Percentiles rank a stretch among this genome's conserved stretches.
These are phyloP conservation scores for Colletotrichum somersetense DNA, from an alignment of 2,329 filamentous ascomycete genomes.

Conservation along the genomic window DNA sequence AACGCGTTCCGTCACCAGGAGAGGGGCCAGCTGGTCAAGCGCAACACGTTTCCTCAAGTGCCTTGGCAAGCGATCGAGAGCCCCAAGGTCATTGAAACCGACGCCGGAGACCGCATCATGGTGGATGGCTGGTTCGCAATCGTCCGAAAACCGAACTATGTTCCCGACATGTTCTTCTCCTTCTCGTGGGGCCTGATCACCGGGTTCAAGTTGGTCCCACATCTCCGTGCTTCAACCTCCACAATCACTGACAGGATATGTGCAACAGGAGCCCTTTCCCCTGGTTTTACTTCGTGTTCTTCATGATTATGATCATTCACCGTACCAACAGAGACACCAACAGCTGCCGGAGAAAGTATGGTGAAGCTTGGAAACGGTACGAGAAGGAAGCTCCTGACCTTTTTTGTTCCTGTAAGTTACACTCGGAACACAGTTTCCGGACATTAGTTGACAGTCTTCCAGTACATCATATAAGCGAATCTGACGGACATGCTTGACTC, in stretches of 20 bases:
- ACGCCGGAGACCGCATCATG: constrained; percentile 51
- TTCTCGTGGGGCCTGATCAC: constrained; percentile 65
- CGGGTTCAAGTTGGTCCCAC: constrained; percentile 56
- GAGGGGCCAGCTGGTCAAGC: constrained; percentile 71
- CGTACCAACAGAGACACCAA: constrained; percentile 82
- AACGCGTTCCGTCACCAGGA: constrained; percentile 83
- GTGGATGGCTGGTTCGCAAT: constrained; percentile 67
- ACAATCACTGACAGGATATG: constrained; percentile 81
- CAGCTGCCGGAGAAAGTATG: constrained; percentile 84
- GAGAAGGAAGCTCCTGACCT: constrained; percentile 83
- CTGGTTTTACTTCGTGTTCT: constrained; percentile 93
- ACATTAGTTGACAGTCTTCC: no score
- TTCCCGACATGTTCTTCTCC: constrained; percentile 63
- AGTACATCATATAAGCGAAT: no score
- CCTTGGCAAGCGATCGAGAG: constrained; percentile 82
- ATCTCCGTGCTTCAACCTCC: constrained; percentile 67
- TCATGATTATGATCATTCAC: constrained; percentile 84
- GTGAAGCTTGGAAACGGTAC: constrained; percentile 84
- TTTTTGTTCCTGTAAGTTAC: constrained; percentile 76
- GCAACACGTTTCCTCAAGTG: constrained; percentile 83
- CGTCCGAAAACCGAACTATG: constrained; percentile 74
- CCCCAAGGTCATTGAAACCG: constrained; percentile 77
- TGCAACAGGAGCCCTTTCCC: constrained; percentile 77
- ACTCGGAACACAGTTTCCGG: neutral
- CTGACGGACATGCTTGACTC: no score